phyloP scores from a whole-genome alignment of 495 filamentous ascomycete genomes.

The Talaromyces ruber region DNA sequence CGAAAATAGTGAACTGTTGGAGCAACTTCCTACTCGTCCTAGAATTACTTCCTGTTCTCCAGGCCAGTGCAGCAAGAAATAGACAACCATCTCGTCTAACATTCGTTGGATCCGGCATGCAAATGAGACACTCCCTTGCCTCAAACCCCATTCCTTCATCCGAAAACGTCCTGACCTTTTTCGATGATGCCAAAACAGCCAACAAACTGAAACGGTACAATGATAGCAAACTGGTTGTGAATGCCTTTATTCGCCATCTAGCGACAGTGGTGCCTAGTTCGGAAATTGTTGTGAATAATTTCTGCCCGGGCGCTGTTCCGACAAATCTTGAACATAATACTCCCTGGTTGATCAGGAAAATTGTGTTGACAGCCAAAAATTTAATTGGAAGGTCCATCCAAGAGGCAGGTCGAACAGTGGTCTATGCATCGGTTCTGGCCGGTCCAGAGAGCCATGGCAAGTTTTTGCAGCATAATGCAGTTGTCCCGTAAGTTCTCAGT shows the following conservation, averaged over 20 bases:
- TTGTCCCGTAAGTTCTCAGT: not conserved
- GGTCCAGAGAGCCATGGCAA: conserved; percentile 18
- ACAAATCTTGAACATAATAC: conserved; percentile 10
- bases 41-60: conserved; percentile 15
- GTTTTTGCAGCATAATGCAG: conserved; percentile 10
- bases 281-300: conserved; percentile 17
- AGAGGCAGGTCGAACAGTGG: conserved; percentile 9
- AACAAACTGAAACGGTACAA: conserved; percentile 14
- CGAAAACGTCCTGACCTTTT: conserved; percentile 10
- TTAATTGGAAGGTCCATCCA: conserved; percentile 2
- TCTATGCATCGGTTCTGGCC: conserved; percentile 12
- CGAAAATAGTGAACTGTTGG: conserved; percentile 18
- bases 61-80: conserved; percentile 9
- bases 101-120: conserved; percentile 16
- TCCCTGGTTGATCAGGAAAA: conserved; percentile 8
- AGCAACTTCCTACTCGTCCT: conserved; percentile 22
- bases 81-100: conserved; percentile 14
- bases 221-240: conserved; percentile 21
- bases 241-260: conserved; percentile 15
- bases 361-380: conserved; percentile 9
- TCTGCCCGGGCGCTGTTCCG: conserved; percentile 20
- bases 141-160: conserved; percentile 2
- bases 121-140: conserved; percentile 10
- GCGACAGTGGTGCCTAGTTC: conserved; percentile 8
- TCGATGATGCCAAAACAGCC: conserved; percentile 13